These are phyloP conservation scores for Jaenimonas drosophilae DNA, from an alignment of 208 protist genomes.

Conservation along the genomic window DNA sequence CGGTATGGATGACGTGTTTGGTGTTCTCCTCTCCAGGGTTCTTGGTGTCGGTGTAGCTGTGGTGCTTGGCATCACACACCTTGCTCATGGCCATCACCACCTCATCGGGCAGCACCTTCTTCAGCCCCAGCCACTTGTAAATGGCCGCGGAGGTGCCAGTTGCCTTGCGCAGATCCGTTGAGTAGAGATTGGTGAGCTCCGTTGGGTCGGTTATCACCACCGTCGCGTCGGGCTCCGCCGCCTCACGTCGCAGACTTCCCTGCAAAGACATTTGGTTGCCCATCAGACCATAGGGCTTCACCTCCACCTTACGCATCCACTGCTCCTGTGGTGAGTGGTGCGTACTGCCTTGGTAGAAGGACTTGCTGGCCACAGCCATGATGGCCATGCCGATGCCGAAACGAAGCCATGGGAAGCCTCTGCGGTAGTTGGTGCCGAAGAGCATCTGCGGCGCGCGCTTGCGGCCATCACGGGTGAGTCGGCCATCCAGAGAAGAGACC, in stretches of 20 bases:
- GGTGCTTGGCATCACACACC: slow-evolving; percentile 62
- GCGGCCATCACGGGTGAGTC: slow-evolving; percentile 61
- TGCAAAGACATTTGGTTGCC: slow-evolving; percentile 71
- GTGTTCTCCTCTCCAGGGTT: slow-evolving; percentile 20
- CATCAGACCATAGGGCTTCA: slow-evolving; percentile 77
- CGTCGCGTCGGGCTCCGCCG: slow-evolving; percentile 40
- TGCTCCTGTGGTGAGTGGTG: slow-evolving; percentile 53
- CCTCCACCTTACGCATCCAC: slow-evolving; percentile 65
- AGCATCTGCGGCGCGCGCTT: slow-evolving; percentile 57
- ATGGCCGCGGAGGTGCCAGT: slow-evolving; percentile 71
- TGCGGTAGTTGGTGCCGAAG: slow-evolving; percentile 50
- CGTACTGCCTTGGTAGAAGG: slow-evolving; percentile 36
- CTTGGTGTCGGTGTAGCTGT: slow-evolving; percentile 40
- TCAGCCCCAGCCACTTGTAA: slow-evolving; percentile 75
- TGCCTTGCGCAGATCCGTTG: slow-evolving; percentile 26
- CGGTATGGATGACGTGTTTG: slow-evolving; percentile 73
- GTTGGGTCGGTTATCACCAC: slow-evolving; percentile 62
- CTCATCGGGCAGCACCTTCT: slow-evolving; percentile 51
- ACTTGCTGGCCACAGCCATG: slow-evolving; percentile 17
- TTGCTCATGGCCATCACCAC: slow-evolving; percentile 57
- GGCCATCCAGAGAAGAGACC: slow-evolving; percentile 28
- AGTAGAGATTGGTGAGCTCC: slow-evolving; percentile 58
- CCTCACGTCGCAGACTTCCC: slow-evolving; percentile 39
- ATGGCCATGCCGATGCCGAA: slow-evolving; percentile 28
- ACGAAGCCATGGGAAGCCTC: slow-evolving; percentile 66